Base-by-base conservation (phyloP, 2,329 filamentous ascomycete genomes). In the Paramyrothecium roridum region DNA sequence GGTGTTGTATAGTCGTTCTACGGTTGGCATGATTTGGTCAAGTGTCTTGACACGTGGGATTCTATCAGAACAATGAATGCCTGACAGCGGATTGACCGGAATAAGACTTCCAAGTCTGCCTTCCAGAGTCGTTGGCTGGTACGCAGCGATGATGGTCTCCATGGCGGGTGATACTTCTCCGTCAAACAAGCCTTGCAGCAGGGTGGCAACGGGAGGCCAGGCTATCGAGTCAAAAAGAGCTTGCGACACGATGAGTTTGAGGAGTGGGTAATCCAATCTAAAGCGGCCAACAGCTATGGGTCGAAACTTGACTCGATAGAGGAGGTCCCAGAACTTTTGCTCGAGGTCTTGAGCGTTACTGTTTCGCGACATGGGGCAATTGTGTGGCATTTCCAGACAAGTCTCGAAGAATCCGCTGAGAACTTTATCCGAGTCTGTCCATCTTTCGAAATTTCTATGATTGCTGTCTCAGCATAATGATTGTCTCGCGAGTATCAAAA, bases 141-240 rank as follows among this genome's bases (percentile, higher is more conserved):
- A 50, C 16, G 48, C 48, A n/a, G 21, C 20, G 13, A 50, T 26
- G 19, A 50, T 23, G 16, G 8, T 7, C 48, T 30, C 48, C 48
- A 50, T 50, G 19, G 13, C 3, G n/a, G n/a, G 17, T 8, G 20
- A 30, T 1, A 74, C 75, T 46, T 81, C 68, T 2, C 73, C 68
- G 3, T 52, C 40, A 50, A 78, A 72, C 6, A 79, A 67, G 1
- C 63, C 70, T 1, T 69, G 65, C 7, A 81, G 59, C 6, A 73
- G 67, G 1, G 58, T 51, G 12, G 79, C 75, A 33, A 79, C 68
- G 12, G 54, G 59, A 20, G 66, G 67, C 60, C 80, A 80, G 22
- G 61, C 61, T 49, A 61, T 58, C 3, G 76, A 68, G 7, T 4
- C 21, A 45, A 64, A 59, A 8, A 66, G 56, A n/a, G 33, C 26